Evolutionary conservation across 2,329 filamentous ascomycete species (phyloP).

Genomic region (Boeremia lycopersici): DNA sequence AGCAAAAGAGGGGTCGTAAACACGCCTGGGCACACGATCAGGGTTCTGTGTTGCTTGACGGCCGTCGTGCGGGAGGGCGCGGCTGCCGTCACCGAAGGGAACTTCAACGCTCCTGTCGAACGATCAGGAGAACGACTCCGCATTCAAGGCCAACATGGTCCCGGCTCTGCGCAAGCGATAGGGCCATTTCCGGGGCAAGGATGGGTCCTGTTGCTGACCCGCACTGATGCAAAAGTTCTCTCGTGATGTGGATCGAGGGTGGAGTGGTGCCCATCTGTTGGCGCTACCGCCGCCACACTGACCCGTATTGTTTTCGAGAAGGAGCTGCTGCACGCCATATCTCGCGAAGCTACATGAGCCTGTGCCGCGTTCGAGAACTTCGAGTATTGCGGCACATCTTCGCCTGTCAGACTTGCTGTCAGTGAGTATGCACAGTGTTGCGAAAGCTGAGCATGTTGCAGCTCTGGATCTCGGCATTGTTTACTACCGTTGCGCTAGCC

Average conservation of each 20-base stretch:
- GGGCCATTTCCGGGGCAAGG: conserved; percentile 12
- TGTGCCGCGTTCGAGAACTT: background rate
- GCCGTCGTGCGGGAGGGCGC: conserved; percentile 14
- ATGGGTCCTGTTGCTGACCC: conserved; percentile 13
- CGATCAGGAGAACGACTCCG: conserved; percentile 16
- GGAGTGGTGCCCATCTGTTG: conserved; percentile 7
- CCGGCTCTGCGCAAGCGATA: conserved; percentile 10
- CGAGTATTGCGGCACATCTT: background rate
- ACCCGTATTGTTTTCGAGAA: conserved; percentile 12
- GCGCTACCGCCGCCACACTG: conserved; percentile 15
- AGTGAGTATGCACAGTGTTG: background rate
- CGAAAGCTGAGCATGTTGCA: background rate
- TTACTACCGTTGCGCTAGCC: conserved; percentile 6
- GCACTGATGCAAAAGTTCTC: conserved; percentile 14
- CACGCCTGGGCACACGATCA: conserved; percentile 11
- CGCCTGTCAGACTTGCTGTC: background rate
- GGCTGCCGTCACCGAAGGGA: conserved; percentile 10
- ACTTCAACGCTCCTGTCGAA: conserved; percentile 10
- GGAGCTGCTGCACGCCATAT: background rate
- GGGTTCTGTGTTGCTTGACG: conserved; percentile 6
- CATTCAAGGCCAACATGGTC: conserved; percentile 9
- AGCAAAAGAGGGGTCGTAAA: conserved; percentile 12
- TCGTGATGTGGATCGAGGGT: conserved; percentile 18
- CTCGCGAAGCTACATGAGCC: background rate
- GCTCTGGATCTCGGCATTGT: conserved; percentile 1